Percentiles rank a stretch among this genome's conserved stretches.
Evolutionary conservation across 305 asterid species (phyloP).

Genomic region (Rubia tinctorum): DNA sequence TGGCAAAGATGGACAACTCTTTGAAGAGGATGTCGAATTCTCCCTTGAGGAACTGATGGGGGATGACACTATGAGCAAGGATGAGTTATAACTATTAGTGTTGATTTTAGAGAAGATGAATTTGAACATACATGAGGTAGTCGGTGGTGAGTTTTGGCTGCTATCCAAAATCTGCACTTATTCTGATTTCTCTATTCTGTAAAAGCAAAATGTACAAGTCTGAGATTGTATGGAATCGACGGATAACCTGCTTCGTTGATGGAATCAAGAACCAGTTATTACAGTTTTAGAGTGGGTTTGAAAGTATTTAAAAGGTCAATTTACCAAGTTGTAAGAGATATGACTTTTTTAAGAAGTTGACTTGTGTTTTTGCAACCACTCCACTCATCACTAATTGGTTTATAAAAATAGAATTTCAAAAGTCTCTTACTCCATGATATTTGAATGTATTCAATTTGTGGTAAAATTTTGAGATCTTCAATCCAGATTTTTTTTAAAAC

Average conservation of each 20-base stretch:
- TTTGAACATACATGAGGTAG: background rate
- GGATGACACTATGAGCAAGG: conserved; percentile 47
- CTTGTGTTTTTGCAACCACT: too few relatives aligned
- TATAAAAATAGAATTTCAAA: too few relatives aligned
- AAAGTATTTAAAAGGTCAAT: too few relatives aligned
- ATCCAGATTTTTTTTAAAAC: too few relatives aligned
- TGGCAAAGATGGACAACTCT: conserved; percentile 82
- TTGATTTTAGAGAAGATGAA: background rate
- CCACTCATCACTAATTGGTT: too few relatives aligned
- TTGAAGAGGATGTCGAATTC: conserved; percentile 83
- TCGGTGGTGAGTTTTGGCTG: background rate
- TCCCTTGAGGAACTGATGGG: conserved; percentile 96
- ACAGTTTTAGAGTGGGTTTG: background rate
- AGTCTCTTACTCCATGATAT: too few relatives aligned
- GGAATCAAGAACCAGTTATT: background rate
- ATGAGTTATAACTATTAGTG: conserved; percentile 41
- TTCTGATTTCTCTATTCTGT: background rate
- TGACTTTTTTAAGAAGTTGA: too few relatives aligned
- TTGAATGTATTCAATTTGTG: too few relatives aligned
- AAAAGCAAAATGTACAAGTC: background rate
- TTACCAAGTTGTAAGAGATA: too few relatives aligned
- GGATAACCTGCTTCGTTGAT: background rate
- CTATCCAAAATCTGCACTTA: background rate
- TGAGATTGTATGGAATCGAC: background rate
- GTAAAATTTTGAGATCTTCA: too few relatives aligned